Conservation (phyloP, 139 green algal species). For the Micractinium sp. region DNA sequence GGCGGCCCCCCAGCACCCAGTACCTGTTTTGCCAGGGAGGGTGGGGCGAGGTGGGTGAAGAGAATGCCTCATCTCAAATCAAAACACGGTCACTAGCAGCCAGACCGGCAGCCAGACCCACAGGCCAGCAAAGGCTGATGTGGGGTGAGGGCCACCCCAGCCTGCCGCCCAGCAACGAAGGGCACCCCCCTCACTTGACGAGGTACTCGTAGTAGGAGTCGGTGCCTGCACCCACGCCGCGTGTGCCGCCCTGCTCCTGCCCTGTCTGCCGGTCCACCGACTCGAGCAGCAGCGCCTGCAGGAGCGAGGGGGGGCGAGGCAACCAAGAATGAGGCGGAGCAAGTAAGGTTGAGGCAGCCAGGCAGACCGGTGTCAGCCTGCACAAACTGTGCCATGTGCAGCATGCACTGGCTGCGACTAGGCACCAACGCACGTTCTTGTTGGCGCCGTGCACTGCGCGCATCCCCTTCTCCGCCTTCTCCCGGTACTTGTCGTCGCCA, state of each 20-base stretch:
- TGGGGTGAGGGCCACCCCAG: no score
- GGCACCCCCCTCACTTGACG: not conserved
- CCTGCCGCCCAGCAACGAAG: no score
- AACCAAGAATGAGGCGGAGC: not conserved
- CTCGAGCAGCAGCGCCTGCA: conserved; percentile 12
- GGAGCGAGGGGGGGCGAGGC: not conserved
- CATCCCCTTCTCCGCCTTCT: conserved; percentile 41
- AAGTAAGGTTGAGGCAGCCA: not conserved
- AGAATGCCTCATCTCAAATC: no score
- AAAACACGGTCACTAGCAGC: not conserved
- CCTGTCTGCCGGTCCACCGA: not conserved
- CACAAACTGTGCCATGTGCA: not conserved
- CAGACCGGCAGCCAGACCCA: conserved; percentile 31
- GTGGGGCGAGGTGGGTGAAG: not conserved
- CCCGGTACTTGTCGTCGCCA: conserved; percentile 54
- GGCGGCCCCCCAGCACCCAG: conserved; percentile 7
- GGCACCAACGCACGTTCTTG: not conserved
- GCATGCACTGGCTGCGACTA: no score
- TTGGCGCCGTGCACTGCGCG: conserved; percentile 26
- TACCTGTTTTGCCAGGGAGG: not conserved
- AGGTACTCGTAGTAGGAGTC: conserved; percentile 57
- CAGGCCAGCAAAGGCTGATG: not conserved
- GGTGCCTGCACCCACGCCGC: conserved; percentile 38
- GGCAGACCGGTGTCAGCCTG: not conserved
- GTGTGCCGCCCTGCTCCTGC: conserved; percentile 4